Base-by-base conservation (phyloP, 2,329 filamentous ascomycete genomes). In the Calonectria henricotiae region DNA sequence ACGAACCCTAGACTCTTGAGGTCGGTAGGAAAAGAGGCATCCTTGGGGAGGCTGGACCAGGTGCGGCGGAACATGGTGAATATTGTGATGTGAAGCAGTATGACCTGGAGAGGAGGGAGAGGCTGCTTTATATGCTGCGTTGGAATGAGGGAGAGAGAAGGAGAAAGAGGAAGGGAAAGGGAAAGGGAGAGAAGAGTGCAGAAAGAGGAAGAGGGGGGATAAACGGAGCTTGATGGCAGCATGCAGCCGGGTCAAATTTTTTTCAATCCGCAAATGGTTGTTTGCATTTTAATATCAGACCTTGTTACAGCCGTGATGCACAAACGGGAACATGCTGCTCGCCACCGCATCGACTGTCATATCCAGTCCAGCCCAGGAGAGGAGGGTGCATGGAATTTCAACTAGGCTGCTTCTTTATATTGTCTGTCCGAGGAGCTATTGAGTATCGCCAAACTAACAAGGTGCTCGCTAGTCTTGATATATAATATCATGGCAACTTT, bases 1-100 rank as follows among this genome's bases (percentile, higher is more conserved):
- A 30, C 78, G 25, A 49, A 96, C 93, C 94, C 95, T 4, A 98
- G 89, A 64, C 89, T 84, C 69, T 89, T 84, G 32, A 98, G 85
- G 75, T 93, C 85, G 0, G 86, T 82, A 12, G 91, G 87, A 78
- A 93, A 97, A 13, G 85, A 79, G 0, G 90, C 88, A 77, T 98
- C 93, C 64, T 85, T 80, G n/a, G 94, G 93, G 3, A 97, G 89
- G 74, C 90, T 88, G 9, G 88, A 86, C 83, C 89, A 89, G 44
- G 87, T 86, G 67, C 93, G 92, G 62, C 92, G 90, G 79, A 96
- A 98, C 95, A 98, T 83, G 67, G 17, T 70, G 67, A 30, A 25
- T n/a, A 11, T 20, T 35, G 23, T 11, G 11, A 20, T 49, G 27
- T 49, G 25, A 54, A 23, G 25, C 13, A 13, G 27, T 9, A 23